Evolutionary conservation across 495 filamentous ascomycete species (phyloP).

Genomic region (Aspergillus indologenus): DNA sequence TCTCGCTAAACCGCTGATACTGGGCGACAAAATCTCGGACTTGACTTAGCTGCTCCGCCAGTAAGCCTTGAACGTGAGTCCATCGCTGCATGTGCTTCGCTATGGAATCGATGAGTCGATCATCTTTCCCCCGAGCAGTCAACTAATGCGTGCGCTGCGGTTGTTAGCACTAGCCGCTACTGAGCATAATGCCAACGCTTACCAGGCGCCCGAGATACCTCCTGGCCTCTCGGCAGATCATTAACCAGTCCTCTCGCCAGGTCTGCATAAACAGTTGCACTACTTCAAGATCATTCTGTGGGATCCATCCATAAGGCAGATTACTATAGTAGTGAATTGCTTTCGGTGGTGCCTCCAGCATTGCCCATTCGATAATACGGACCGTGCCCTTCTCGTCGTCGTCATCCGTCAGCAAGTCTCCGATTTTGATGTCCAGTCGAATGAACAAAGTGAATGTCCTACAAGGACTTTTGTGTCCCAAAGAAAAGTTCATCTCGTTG

Average conservation of each 20-base stretch:
- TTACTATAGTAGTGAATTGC: conserved; percentile 22
- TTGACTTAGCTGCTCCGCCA: conserved; percentile 15
- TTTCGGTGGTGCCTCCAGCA: conserved; percentile 15
- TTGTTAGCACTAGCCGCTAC: neutral
- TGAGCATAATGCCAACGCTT: neutral
- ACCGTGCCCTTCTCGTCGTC: neutral
- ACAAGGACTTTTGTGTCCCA: conserved; percentile 15
- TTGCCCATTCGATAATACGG: conserved; percentile 14
- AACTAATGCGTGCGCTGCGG: conserved; percentile 15
- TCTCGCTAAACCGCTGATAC: conserved; percentile 19
- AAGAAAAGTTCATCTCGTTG: conserved; percentile 12
- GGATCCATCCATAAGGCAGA: conserved; percentile 21
- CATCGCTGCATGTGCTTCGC: conserved; percentile 17
- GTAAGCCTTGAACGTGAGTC: conserved; percentile 19
- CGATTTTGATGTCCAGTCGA: conserved; percentile 6
- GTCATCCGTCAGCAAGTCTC: neutral
- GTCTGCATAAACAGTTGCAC: conserved; percentile 19
- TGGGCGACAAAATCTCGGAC: conserved; percentile 17
- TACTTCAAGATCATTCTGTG: conserved; percentile 19
- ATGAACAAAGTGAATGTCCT: conserved; percentile 17
- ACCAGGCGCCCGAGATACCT: conserved; percentile 11
- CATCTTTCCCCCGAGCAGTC: conserved; percentile 15
- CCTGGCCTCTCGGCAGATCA: conserved; percentile 15
- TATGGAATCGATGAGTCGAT: conserved; percentile 14
- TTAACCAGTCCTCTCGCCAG: conserved; percentile 18